phyloP scores from a whole-genome alignment of 163 green algal species.

The Scenedesmus sp. region DNA sequence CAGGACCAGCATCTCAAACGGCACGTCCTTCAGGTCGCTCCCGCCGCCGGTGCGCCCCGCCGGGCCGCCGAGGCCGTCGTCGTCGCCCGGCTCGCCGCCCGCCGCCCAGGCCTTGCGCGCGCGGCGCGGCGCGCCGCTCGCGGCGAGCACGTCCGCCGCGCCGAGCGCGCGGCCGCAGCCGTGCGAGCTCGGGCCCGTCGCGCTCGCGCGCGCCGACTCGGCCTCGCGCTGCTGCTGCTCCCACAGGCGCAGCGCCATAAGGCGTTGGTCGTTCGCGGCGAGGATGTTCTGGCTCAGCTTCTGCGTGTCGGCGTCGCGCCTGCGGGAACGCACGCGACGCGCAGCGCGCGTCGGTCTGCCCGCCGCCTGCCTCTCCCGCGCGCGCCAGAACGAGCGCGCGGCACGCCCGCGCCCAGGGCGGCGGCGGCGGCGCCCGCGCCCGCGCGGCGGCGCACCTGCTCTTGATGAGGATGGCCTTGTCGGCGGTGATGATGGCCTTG shows the following conservation, averaged over 20 bases:
- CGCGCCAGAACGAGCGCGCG: too few relatives aligned
- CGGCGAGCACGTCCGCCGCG: neutral
- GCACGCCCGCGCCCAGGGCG: too few relatives aligned
- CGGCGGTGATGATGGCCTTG: conserved; percentile 54
- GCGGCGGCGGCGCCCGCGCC: too few relatives aligned
- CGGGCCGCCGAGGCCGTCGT: neutral
- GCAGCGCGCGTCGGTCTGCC: too few relatives aligned
- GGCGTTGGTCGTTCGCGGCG: conserved; percentile 31
- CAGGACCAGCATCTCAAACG: conserved; percentile 50
- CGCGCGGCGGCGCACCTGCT: conserved; percentile 20
- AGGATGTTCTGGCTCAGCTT: conserved; percentile 39
- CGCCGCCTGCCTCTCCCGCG: too few relatives aligned
- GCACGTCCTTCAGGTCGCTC: conserved; percentile 13
- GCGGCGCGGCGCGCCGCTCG: neutral
- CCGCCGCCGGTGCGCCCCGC: neutral
- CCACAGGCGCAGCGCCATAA: conserved; percentile 27
- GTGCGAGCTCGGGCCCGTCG: neutral
- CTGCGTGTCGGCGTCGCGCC: conserved; percentile 35
- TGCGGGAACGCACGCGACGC: neutral
- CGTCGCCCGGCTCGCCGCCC: neutral
- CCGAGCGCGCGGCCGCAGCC: neutral
- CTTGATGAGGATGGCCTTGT: conserved; percentile 52
- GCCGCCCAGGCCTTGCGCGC: neutral
- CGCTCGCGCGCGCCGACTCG: too few relatives aligned
- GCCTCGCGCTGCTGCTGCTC: neutral